phyloP scores from a whole-genome alignment of 257 asterid species.

The Ajuga chamaepitys region DNA sequence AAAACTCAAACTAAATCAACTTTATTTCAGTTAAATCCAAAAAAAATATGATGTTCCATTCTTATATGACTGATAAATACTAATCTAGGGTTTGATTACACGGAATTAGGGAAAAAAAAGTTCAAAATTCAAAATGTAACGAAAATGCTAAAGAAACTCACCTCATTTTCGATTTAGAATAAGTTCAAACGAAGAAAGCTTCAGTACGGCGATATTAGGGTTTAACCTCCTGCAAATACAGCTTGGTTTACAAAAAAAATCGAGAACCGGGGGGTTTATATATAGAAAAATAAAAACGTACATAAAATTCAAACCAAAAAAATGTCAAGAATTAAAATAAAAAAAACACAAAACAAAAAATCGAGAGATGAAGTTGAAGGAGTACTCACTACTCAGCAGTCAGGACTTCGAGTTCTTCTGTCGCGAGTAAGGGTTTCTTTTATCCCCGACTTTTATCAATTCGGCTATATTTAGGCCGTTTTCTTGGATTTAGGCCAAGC shows the following conservation, averaged over 20 bases:
- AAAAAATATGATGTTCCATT: not conserved
- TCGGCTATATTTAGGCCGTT: too few relatives aligned
- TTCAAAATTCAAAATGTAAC: not conserved
- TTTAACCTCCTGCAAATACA: conserved; percentile 17
- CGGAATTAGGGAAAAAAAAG: not conserved
- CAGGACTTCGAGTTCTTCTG: not conserved
- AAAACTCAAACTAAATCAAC: not conserved
- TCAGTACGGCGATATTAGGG: conserved; percentile 10
- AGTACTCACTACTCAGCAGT: conserved; percentile 2
- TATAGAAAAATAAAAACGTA: not conserved
- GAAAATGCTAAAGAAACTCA: not conserved
- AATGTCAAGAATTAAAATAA: not conserved
- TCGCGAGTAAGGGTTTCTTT: conserved; percentile 22
- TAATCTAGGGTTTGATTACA: conserved; percentile 16
- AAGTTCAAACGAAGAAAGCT: not conserved
- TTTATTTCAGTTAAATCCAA: not conserved
- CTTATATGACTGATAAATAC: not conserved
- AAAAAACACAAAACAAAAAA: not conserved
- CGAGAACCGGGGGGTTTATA: not conserved
- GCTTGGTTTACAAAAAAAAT: not conserved
- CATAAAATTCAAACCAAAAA: not conserved
- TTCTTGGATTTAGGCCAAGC: too few relatives aligned
- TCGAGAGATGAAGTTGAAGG: conserved; percentile 2
- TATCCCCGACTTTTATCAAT: not conserved
- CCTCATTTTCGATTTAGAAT: conserved; percentile 21